phyloP scores from a whole-genome alignment of 179 eudicot species.

The Beta lomatogona region DNA sequence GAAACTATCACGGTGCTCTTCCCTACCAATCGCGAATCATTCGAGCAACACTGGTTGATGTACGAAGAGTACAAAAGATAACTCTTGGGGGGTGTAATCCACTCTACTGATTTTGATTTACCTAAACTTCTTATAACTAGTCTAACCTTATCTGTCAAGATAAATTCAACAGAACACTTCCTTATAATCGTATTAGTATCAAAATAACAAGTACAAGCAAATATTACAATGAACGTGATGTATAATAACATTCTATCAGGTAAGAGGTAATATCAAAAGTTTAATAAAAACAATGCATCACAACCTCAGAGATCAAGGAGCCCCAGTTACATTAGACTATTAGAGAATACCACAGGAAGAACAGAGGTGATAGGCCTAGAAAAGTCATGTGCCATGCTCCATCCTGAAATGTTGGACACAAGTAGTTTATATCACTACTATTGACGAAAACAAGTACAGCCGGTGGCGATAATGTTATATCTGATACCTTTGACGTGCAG shows the following conservation, averaged over 20 bases:
- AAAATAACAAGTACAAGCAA: no score
- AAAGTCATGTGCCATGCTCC: slow-evolving; percentile 23
- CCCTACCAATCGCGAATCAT: neutral
- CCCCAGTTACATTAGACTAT: neutral
- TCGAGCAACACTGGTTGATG: no score
- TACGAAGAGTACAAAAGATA: no score
- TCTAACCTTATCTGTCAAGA: no score
- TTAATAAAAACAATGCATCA: neutral
- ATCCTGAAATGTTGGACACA: slow-evolving; percentile 28
- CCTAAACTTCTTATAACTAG: no score
- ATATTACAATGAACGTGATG: no score
- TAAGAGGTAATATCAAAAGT: neutral
- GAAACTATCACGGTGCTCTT: neutral
- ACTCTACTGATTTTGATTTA: no score
- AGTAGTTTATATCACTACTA: neutral
- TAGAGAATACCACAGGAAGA: neutral
- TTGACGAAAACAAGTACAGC: neutral
- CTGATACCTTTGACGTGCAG: slow-evolving; percentile 47
- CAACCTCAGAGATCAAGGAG: neutral
- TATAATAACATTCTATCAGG: neutral
- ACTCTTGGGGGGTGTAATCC: no score
- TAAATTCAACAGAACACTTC: no score
- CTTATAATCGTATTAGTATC: no score
- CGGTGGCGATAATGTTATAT: neutral
- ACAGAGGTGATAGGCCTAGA: neutral